phyloP scores from a whole-genome alignment of 148 eudicot species.

The Polygonum maritimum region DNA sequence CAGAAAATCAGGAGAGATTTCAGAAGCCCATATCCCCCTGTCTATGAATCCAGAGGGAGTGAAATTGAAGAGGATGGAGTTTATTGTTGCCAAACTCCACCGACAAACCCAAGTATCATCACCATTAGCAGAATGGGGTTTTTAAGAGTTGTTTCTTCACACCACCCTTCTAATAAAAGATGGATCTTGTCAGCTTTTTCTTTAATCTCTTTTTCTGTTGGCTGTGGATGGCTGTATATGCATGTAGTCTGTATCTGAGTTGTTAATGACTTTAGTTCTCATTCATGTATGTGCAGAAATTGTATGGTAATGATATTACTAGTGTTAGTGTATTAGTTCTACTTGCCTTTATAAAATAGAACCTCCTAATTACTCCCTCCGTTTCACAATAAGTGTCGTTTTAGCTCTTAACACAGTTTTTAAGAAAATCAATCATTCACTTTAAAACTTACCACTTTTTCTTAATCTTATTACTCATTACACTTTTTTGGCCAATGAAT shows the following conservation, averaged over 20 bases:
- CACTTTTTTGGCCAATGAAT: no score
- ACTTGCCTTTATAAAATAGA: not conserved
- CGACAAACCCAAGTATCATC: constrained; percentile 3
- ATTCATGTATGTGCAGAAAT: not conserved
- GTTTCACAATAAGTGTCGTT: no score
- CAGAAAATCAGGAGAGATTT: constrained; percentile 7
- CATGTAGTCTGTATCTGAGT: not conserved
- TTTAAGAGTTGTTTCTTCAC: not conserved
- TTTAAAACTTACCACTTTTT: no score
- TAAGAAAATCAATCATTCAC: no score
- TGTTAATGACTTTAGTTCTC: not conserved
- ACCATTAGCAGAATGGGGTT: not conserved
- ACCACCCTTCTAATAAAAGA: not conserved
- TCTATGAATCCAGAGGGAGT: not conserved
- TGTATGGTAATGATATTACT: not conserved
- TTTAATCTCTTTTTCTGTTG: not conserved
- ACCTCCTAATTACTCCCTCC: no score
- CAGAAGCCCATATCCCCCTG: not conserved
- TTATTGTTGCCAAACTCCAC: constrained; percentile 1
- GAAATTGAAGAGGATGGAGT: not conserved
- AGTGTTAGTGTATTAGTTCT: not conserved
- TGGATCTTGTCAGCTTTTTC: not conserved
- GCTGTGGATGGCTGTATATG: not conserved
- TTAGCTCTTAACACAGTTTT: no score
- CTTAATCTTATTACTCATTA: no score